A percentile compares a stretch with the other conserved stretches of the same genome.
phyloP scores from a whole-genome alignment of 805 yeast species.

The Candida ficus region DNA sequence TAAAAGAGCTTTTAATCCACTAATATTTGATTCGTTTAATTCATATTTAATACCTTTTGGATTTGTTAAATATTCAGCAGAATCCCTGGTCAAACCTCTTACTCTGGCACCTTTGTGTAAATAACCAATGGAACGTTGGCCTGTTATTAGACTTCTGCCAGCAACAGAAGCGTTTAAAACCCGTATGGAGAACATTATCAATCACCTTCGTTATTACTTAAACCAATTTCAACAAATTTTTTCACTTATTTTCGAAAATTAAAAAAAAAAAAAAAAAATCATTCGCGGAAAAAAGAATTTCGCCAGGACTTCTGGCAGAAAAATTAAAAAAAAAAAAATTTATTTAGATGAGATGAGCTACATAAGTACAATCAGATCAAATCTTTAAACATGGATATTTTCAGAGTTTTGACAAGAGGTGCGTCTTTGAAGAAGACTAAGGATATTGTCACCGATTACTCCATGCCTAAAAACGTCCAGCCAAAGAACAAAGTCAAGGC shows the following conservation, averaged over 20 bases:
- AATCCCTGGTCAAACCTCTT: constrained; percentile 68
- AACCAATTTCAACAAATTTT: too few relatives aligned
- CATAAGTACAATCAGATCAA: not conserved
- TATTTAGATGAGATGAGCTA: constrained; percentile 9
- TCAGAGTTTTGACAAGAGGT: constrained; percentile 79
- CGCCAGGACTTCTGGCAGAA: too few relatives aligned
- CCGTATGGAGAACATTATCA: constrained; percentile 15
- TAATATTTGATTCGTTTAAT: constrained; percentile 41
- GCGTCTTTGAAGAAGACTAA: constrained; percentile 65
- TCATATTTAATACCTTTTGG: constrained; percentile 54
- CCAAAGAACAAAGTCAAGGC: constrained; percentile 28
- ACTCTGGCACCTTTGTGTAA: constrained; percentile 47
- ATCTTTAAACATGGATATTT: constrained; percentile 66
- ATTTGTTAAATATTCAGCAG: constrained; percentile 47
- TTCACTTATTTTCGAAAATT: too few relatives aligned
- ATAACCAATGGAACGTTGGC: constrained; percentile 31
- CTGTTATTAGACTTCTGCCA: too few relatives aligned
- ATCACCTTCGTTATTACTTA: too few relatives aligned
- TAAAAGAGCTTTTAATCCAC: constrained; percentile 44
- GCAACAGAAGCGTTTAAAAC: constrained; percentile 7
- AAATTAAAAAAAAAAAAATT: not conserved
- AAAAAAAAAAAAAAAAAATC: not conserved
- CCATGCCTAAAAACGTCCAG: constrained; percentile 25
- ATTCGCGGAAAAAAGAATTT: not conserved
- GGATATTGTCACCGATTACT: constrained; percentile 22